phyloP scores from a whole-genome alignment of 225 moss, liverwort and hornwort species.

The Bryum argenteum region DNA sequence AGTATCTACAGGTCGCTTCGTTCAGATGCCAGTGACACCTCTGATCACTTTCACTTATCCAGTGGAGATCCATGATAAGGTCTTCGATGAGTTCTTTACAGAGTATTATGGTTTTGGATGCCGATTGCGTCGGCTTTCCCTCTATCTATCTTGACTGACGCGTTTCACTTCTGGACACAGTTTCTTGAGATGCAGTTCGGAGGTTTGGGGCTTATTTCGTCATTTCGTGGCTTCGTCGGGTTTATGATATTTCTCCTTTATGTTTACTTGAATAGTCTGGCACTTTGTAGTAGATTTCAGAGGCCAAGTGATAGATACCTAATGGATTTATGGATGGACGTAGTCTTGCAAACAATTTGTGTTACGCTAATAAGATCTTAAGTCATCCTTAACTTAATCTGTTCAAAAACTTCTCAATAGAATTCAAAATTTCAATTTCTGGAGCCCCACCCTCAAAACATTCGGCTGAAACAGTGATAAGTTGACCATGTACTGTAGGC shows the following conservation, averaged over 20 bases:
- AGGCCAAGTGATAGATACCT: neutral
- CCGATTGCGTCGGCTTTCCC: neutral
- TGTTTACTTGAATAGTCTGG: neutral
- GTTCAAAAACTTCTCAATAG: neutral
- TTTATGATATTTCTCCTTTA: neutral
- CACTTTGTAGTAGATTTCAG: constrained; percentile 6
- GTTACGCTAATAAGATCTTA: neutral
- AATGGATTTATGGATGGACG: neutral
- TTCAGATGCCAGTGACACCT: neutral
- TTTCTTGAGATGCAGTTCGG: neutral
- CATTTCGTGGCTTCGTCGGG: neutral
- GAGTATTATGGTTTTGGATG: neutral
- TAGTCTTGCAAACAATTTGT: neutral
- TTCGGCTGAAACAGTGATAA: neutral
- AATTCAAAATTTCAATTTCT: neutral
- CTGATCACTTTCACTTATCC: neutral
- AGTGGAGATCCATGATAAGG: neutral
- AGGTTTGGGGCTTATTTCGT: neutral
- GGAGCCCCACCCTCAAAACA: neutral
- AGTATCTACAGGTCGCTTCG: neutral
- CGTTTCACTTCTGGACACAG: neutral
- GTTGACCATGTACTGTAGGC: neutral
- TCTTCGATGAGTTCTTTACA: neutral
- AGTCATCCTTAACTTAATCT: neutral
- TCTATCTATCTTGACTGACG: too few relatives aligned